Evolutionary conservation across 83 land plant species (phyloP), one percentile per base, ranked within the genome.

Genomic region (Thuja plicata): DNA sequence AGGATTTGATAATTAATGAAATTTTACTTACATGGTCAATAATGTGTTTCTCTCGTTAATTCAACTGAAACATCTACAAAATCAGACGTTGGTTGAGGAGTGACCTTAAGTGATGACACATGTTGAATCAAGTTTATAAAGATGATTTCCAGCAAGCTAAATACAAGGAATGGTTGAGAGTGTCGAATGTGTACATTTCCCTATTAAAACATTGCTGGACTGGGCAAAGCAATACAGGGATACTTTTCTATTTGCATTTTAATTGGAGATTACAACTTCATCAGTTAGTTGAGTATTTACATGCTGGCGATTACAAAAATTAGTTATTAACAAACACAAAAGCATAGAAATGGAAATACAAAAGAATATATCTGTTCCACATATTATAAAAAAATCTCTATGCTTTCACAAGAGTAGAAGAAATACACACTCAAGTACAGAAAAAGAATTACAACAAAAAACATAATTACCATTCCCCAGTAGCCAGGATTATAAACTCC

Each of bases 401-500:
- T 82, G 85, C 50, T 82, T 45, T 35, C 43, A 82, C 46, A 0
- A 46, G 85, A 46, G 46, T 15, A 16, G 17, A n/a, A 86, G 32
- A 86, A 8, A n/a, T 27, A n/a, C 21, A 52, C 13, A 54, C 21
- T 19, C 24, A 13, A 30, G n/a, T 86, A 38, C 13, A 52, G 7
- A 52, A 52, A 52, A 85, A 13, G 54, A 48, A 12, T 50, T 50
- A 50, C 52, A 52, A 13, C 12, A 52, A 52, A n/a, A n/a, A n/a
- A n/a, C 3, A 24, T 57, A 48, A 54, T 57, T 92, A 98, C 99
- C 99, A 98, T 98, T 78, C 99, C 99, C 99, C 99, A 97, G 87
- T 88, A 97, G 15, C 99, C 99, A 52, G 99, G 99, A 89, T 98
- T 98, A 80, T 95, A 93, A 27, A 96, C 89, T 8, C 99, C 99